Evolutionary conservation across 129 eudicot species (phyloP).

Genomic region (Tagetes erecta): DNA sequence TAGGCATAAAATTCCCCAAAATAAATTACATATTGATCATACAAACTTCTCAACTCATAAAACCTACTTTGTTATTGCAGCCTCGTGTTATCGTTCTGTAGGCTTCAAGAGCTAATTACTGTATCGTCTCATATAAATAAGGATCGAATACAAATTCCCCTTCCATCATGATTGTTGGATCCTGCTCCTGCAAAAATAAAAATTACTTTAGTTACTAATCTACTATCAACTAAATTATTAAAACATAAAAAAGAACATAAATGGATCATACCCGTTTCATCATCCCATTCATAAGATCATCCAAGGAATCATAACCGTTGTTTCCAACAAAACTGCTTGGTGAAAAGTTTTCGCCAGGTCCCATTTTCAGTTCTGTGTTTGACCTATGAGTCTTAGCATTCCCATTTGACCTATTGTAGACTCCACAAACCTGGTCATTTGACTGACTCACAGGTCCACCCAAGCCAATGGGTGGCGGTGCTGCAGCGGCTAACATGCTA

Average conservation of each 20-base stretch:
- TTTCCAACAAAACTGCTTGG: slow-evolving; percentile 49
- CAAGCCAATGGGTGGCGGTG: slow-evolving; percentile 28
- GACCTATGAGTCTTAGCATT: slow-evolving; percentile 41
- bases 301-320: slow-evolving; percentile 67
- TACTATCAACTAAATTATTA: not conserved
- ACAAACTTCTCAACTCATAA: slow-evolving; percentile 44
- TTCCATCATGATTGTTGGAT: slow-evolving; percentile 44
- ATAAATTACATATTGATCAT: slow-evolving; percentile 42
- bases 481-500: slow-evolving; percentile 37
- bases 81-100: slow-evolving; percentile 38
- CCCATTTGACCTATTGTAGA: slow-evolving; percentile 37
- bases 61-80: slow-evolving; percentile 34
- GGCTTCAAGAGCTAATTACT: slow-evolving; percentile 35
- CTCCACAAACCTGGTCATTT: slow-evolving; percentile 42
- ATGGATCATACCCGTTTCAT: slow-evolving; percentile 70
- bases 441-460: slow-evolving; percentile 40
- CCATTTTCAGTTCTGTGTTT: slow-evolving; percentile 41
- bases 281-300: slow-evolving; percentile 79
- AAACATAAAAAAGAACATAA: not conserved
- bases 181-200: slow-evolving; percentile 70
- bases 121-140: slow-evolving; percentile 41
- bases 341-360: slow-evolving; percentile 50
- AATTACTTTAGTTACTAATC: not conserved
- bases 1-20: slow-evolving; percentile 29
- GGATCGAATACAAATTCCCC: slow-evolving; percentile 66